Conservation (phyloP, 495 filamentous ascomycete species). For the Trichoderma asperelloides region DNA sequence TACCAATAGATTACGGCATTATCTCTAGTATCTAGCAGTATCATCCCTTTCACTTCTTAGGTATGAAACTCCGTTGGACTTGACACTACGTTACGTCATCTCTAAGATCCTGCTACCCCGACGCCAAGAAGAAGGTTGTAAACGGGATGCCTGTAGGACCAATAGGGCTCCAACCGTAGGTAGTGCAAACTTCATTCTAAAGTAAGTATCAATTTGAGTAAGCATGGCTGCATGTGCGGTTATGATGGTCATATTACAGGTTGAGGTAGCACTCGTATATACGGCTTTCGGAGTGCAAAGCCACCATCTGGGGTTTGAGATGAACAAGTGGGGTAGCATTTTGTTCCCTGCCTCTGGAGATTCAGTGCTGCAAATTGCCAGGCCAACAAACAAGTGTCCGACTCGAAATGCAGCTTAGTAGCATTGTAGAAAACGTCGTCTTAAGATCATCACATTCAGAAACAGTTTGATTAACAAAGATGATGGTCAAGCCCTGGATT, state of each 20-base stretch:
- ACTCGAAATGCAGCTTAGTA: neutral
- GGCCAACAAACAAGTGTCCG: neutral
- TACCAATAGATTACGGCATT: neutral
- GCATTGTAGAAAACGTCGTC: neutral
- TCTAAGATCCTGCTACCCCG: neutral
- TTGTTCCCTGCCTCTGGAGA: neutral
- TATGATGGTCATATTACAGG: neutral
- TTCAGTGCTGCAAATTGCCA: too few species aligned
- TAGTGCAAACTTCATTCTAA: too few species aligned
- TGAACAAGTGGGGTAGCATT: conserved; percentile 3
- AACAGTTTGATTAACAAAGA: neutral
- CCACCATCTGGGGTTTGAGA: neutral
- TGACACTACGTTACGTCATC: neutral
- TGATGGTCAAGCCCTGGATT: neutral
- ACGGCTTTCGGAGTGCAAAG: neutral
- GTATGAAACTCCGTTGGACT: neutral
- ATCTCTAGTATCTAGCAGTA: neutral
- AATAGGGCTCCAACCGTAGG: too few species aligned
- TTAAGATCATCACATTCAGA: neutral
- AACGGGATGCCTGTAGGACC: too few species aligned
- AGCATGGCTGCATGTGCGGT: neutral
- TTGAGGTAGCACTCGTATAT: neutral
- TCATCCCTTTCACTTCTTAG: neutral
- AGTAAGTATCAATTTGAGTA: neutral
- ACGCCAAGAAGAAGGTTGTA: neutral